Evolutionary conservation across 768 basidiomycete genomes (phyloP), one percentile per base, ranked within the genome.

Genomic region (Auricularia auricula-judae): DNA sequence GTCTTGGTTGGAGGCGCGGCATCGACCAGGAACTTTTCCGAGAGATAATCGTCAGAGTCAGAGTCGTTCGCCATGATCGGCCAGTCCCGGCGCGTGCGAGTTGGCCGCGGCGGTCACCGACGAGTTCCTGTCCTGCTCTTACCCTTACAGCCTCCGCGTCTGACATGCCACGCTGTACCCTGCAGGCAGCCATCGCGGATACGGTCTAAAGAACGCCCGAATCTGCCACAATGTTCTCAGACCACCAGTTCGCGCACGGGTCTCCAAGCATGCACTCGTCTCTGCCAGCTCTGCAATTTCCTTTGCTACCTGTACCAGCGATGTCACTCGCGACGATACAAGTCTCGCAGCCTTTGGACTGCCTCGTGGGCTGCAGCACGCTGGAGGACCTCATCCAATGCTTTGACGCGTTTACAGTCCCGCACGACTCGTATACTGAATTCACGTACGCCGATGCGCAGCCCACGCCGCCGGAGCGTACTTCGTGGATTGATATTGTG

Each of bases 1-100:
- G 84, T 76, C 62, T 76, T 71, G 4, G 79, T 68, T 11, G 74
- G 67, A 36, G 78, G 36, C 21, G 71, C 47, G 47, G 18, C 47
- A 34, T 67, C 62, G 59, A 78, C 68, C 3, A 93, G 80, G 74
- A 93, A 93, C 71, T 91, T 93, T 79, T 92, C 89, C 36, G 91
- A 92, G 62, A 94, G 82, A 71, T 93, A 94, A 77, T 93, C 89
- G 68, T 89, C 90, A 70, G 93, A 91, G 65, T 82, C 84, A 29
- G 56, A 59, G 67, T 83, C 84, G 62, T 86, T 84, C 88, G 89
- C 90, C 67, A 62, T 56, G 66, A 21, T 21, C 10, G n/a, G 51
- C 42, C 21, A 21, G 29, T 54, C 0, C 39, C 39, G 39, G 39
- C 12, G 39, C 39, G 39, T 14, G 39, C 12, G 29, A 29, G 29